Evolutionary conservation across 2,329 filamentous ascomycete genomes (phyloP), one percentile per base, ranked within the genome.

Genomic region (Hypoxylon sp.): DNA sequence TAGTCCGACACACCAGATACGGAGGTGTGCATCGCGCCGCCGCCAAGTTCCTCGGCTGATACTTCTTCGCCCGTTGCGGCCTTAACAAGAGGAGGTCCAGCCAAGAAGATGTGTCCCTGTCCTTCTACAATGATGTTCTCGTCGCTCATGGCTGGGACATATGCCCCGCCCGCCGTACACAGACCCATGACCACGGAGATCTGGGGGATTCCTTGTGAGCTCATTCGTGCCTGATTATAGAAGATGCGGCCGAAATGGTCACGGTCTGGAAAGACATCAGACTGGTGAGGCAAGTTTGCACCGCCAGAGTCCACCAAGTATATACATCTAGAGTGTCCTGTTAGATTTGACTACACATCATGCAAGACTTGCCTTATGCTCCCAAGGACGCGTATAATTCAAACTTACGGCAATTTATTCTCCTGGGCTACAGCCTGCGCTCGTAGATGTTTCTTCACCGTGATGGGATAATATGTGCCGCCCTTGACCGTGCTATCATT

Each of bases 401-500:
- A n/a, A 11, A 72, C 80, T 67, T 69, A 87, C 84, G 83, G 83
- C 29, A 87, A 71, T 32, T 81, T 87, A 71, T 97, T 97, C 70
- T 97, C 90, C 60, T 90, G 84, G 0, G 93, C 93, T 58, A 97
- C 89, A 19, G 89, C 86, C 72, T 99, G 94, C 3, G 93, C 93
- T 56, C 93, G 84, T 11, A 97, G 78, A 71, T 97, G 94, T 78
- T 99, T 99, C 78, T 97, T 97, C 51, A 97, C 90, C 0, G 93
- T 99, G 63, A 97, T 91, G 1, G 93, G 93, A 68, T 93, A 97
- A 74, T 99, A 99, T 1, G 93, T 96, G 16, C 93, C 93, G 42
- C 93, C 93, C 75, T 97, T 99, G 67, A 97, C 93, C 12, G 93
- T 97, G 75, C 90, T 95, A 70, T 97, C 93, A 69, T 97, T 97